These are phyloP conservation scores for Phytophthora fragariae DNA, from an alignment of 352 stramenopile species.

Conservation along the genomic window DNA sequence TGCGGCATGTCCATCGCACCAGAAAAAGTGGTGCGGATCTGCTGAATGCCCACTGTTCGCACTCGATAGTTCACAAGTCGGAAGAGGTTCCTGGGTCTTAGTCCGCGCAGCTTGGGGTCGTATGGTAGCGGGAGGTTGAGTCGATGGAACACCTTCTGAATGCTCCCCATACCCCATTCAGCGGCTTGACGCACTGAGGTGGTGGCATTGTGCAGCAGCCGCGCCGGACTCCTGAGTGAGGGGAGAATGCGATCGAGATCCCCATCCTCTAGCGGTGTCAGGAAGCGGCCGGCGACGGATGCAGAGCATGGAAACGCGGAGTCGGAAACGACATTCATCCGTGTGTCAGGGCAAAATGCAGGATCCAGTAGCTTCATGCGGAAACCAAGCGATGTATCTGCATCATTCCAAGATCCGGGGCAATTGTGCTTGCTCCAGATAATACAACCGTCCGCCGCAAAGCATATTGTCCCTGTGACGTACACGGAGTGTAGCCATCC, in stretches of 20 bases:
- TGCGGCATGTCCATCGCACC: not conserved
- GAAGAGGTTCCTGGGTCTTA: conserved; percentile 3
- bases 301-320: conserved; percentile 3
- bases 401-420: conserved; percentile 25
- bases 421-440: conserved; percentile 25
- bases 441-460: conserved; percentile 21
- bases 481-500: conserved; percentile 25
- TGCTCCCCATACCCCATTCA: not conserved
- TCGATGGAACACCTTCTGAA: not conserved
- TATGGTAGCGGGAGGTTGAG: not conserved
- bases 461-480: conserved; percentile 21
- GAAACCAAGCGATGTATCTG: conserved; percentile 3
- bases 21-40: not conserved
- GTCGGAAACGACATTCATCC: conserved; percentile 12
- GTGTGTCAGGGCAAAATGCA: not conserved
- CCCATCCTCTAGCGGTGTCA: not conserved
- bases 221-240: not conserved
- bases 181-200: not conserved
- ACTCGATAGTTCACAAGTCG: conserved; percentile 4
- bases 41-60: not conserved
- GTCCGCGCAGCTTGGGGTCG: not conserved
- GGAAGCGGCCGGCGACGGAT: not conserved
- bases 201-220: not conserved
- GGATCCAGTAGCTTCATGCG: conserved; percentile 3
- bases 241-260: not conserved